Conservation (phyloP, 768 basidiomycete species). For the Pleurotus sapidus region DNA sequence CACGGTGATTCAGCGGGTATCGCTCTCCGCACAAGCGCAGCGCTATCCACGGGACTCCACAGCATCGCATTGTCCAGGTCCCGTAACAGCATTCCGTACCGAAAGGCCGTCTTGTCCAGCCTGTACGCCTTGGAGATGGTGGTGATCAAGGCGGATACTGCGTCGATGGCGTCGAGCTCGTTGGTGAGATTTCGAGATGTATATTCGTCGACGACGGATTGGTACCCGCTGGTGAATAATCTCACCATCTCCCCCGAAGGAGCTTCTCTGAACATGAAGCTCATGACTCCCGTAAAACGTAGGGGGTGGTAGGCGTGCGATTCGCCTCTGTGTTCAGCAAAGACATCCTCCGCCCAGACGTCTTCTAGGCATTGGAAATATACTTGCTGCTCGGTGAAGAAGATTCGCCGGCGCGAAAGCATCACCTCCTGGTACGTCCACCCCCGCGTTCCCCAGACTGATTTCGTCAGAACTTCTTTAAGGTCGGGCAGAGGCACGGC, state of each 20-base stretch:
- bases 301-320: neutral
- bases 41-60: neutral
- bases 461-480: neutral
- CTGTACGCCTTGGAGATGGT: slow-evolving; percentile 2
- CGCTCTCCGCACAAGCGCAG: neutral
- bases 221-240: neutral
- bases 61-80: slow-evolving; percentile 1
- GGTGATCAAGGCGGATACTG: neutral
- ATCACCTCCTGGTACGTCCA: slow-evolving; percentile 4
- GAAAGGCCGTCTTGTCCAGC: neutral
- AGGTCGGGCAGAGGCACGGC: neutral
- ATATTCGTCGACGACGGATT: neutral
- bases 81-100: neutral
- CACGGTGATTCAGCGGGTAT: neutral
- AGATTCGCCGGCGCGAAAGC: neutral
- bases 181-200: neutral
- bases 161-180: neutral
- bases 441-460: neutral
- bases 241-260: neutral
- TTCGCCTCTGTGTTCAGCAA: neutral
- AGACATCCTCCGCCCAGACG: neutral
- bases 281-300: neutral
- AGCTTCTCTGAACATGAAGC: neutral
- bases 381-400: neutral
- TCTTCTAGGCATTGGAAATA: neutral